Conservation (phyloP, 345 rosid genomes). For the Aethionema arabicum region DNA sequence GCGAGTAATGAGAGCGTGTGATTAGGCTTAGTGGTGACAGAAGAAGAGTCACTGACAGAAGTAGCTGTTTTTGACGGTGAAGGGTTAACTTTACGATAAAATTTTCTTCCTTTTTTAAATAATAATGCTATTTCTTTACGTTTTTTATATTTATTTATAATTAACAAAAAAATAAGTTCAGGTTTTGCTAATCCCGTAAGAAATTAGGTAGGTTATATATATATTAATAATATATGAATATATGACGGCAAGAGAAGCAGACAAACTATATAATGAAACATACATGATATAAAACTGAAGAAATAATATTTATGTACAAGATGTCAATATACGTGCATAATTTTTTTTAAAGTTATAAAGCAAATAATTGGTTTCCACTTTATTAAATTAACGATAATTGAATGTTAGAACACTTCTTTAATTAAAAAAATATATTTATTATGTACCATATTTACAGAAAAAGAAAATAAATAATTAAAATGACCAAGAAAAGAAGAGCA, state of each 20-base stretch:
- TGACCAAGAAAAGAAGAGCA: conserved; percentile 8
- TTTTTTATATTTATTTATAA: not conserved
- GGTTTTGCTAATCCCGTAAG: not conserved
- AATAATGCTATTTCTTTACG: not conserved
- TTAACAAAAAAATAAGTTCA: too few species aligned
- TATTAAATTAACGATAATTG: too few species aligned
- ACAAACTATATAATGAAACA: too few species aligned
- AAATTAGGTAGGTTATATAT: conserved; percentile 15
- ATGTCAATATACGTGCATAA: too few species aligned
- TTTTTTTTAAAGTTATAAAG: too few species aligned
- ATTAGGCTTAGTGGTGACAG: conserved; percentile 31
- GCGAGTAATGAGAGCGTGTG: conserved; percentile 21
- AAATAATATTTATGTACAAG: too few species aligned
- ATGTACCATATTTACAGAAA: not conserved
- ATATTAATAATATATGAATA: too few species aligned
- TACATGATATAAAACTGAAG: too few species aligned
- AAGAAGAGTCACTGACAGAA: conserved; percentile 42
- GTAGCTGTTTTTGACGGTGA: conserved; percentile 45
- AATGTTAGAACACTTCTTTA: too few species aligned
- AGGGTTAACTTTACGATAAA: conserved; percentile 38
- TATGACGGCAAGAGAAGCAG: too few species aligned
- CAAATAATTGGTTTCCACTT: too few species aligned
- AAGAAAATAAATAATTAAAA: not conserved
- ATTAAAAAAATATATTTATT: not conserved
- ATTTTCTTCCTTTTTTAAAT: conserved; percentile 12